Conservation (phyloP, 2,329 filamentous ascomycete genomes). For the Xylaria multiplex region DNA sequence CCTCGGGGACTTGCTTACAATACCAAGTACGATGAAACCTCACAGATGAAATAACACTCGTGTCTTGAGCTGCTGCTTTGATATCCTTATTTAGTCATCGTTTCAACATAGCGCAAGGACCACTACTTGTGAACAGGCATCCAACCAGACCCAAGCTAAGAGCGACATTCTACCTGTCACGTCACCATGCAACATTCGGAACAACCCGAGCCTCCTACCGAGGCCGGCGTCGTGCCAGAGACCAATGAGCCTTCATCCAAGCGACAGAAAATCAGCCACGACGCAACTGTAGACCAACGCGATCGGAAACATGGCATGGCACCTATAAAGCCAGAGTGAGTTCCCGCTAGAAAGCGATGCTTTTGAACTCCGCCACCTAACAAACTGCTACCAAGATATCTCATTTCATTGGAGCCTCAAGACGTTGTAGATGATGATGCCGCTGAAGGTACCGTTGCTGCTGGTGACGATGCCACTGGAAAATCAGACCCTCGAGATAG, state of each 20-base stretch:
- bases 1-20: no score
- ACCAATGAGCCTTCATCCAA: constrained; percentile 63
- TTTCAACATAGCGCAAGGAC: background rate
- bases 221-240: constrained; percentile 42
- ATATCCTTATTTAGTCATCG: background rate
- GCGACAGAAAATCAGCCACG: constrained; percentile 64
- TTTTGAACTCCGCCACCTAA: constrained; percentile 6
- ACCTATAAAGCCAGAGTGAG: constrained; percentile 53
- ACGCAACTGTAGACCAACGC: constrained; percentile 32
- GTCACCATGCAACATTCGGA: constrained; percentile 29
- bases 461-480: constrained; percentile 67
- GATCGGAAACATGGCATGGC: constrained; percentile 46
- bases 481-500: constrained; percentile 49
- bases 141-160: background rate
- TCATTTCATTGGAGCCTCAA: constrained; percentile 45
- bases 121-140: background rate
- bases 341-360: background rate
- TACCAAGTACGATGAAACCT: background rate
- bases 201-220: constrained; percentile 32
- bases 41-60: background rate
- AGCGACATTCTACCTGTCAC: background rate
- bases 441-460: constrained; percentile 66
- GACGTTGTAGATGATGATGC: constrained; percentile 65
- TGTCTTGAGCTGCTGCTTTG: background rate
- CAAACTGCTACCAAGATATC: constrained; percentile 42